These are phyloP conservation scores for Evernia prunastri DNA, from an alignment of 495 filamentous ascomycete genomes.

Conservation along the genomic window DNA sequence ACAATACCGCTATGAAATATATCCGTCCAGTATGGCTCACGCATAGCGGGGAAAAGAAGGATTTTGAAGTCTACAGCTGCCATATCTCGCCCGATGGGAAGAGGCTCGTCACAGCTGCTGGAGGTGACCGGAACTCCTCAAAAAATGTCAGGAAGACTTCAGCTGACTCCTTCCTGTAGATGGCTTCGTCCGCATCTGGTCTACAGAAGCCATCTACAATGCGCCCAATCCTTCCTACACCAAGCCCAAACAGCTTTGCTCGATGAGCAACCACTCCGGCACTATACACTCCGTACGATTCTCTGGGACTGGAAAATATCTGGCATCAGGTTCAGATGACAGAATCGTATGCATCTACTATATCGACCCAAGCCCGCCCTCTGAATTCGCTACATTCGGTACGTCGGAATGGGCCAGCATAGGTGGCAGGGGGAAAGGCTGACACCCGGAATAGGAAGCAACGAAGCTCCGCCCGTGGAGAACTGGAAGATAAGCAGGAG, in stretches of 20 bases:
- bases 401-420: slow-evolving; percentile 29
- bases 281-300: slow-evolving; percentile 97
- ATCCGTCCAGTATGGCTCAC: slow-evolving; percentile 91
- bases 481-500: slow-evolving; percentile 93
- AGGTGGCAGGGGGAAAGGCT: neutral
- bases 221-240: slow-evolving; percentile 58
- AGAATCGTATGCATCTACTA: slow-evolving; percentile 97
- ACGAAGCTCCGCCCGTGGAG: slow-evolving; percentile 87
- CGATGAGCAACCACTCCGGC: slow-evolving; percentile 95
- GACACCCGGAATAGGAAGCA: slow-evolving; percentile 56
- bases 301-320: slow-evolving; percentile 83
- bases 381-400: slow-evolving; percentile 70
- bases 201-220: slow-evolving; percentile 84
- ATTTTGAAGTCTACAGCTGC: slow-evolving; percentile 96
- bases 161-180: slow-evolving; percentile 45
- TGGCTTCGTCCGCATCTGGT: slow-evolving; percentile 96
- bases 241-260: slow-evolving; percentile 89
- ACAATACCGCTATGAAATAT: slow-evolving; percentile 60
- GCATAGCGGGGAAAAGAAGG: slow-evolving; percentile 88
- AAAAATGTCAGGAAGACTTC: slow-evolving; percentile 4
- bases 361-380: slow-evolving; percentile 72
- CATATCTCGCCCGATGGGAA: slow-evolving; percentile 92
- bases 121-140: slow-evolving; percentile 52
- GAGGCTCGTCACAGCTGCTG: slow-evolving; percentile 85
- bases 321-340: slow-evolving; percentile 95